Evolutionary conservation across 2,329 filamentous ascomycete genomes (phyloP), one percentile per base, ranked within the genome.

Genomic region (Talaromyces pinophilus): DNA sequence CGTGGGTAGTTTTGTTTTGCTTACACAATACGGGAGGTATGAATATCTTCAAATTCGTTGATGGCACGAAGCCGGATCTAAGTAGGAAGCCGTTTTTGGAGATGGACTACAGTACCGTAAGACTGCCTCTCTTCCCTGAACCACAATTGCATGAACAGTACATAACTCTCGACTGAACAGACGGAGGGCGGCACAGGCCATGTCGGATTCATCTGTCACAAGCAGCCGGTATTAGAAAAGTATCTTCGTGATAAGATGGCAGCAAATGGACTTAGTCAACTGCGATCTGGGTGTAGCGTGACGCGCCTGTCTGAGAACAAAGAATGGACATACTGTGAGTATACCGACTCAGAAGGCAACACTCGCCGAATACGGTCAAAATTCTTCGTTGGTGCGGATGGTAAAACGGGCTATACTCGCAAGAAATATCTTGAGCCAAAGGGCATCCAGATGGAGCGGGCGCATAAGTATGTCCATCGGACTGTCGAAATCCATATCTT

Each of bases 371-470:
- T 65, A 19, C 33, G 55, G 5, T 65, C 63, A 17, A 59, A 25
- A 22, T 65, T 65, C 30, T 48, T 65, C 13, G 44, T 60, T 8
- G 82, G 79, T 0, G 81, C 82, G 0, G 82, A 84, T 71, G 82
- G 82, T 0, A 84, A 84, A 70, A 80, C 74, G 5, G 82, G 82
- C 0, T 75, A 81, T 42, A 79, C 79, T 8, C 72, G 82, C 15
- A 84, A 84, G 67, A 70, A 75, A 13, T 84, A 82, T 66, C 74
- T 84, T 3, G 82, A 84, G 65, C 74, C 75, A 0, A 74, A 75
- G 10, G 80, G 79, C 19, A 15, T 54, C 22, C 50, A 30, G 28
- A 54, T 54, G 50, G 50, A 54, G 50, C 5, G 50, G 17, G 50
- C 50, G 17, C 50, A 54, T 11, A 54, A 54, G 50, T 54, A 54